These are phyloP conservation scores for Sporothrix inflata DNA, from an alignment of 2,329 filamentous ascomycete genomes.

Conservation along the genomic window DNA sequence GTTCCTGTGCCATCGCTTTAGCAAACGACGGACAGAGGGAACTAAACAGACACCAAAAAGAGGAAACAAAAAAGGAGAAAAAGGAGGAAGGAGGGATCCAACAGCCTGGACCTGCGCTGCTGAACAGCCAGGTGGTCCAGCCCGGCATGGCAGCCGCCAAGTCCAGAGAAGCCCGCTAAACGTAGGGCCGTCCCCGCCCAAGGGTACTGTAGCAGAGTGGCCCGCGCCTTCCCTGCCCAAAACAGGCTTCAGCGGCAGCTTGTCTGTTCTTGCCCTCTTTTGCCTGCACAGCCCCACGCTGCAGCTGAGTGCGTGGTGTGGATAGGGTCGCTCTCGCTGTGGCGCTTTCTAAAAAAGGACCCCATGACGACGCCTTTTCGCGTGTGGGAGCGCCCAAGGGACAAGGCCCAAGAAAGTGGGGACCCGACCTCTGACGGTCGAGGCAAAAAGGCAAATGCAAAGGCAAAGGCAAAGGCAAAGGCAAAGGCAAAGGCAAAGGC, in stretches of 20 bases:
- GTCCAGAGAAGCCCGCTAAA: not conserved
- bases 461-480: not conserved
- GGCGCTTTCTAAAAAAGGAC: constrained; percentile 14
- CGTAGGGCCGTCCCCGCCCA: not conserved
- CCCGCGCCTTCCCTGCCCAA: too few species aligned
- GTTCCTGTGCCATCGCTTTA: too few species aligned
- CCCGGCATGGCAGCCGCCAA: not conserved
- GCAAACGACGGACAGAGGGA: not conserved
- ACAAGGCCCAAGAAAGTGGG: not conserved
- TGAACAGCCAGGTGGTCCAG: not conserved
- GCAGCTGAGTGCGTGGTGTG: not conserved
- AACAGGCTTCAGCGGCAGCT: not conserved
- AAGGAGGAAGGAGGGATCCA: not conserved
- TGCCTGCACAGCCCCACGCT: constrained; percentile 4
- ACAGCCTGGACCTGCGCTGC: not conserved
- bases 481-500: too few species aligned
- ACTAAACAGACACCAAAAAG: not conserved
- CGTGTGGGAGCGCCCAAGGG: not conserved
- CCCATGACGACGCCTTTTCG: constrained; percentile 9
- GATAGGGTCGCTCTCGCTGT: not conserved
- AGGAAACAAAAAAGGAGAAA: not conserved
- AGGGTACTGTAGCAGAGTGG: too few species aligned
- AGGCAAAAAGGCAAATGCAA: too few species aligned
- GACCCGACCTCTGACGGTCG: too few species aligned
- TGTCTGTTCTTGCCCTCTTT: not conserved